A percentile compares a stretch with the other conserved stretches of the same genome.
phyloP scores from a whole-genome alignment of 441 rosid genomes.

The Cnidoscolus chayamansa region DNA sequence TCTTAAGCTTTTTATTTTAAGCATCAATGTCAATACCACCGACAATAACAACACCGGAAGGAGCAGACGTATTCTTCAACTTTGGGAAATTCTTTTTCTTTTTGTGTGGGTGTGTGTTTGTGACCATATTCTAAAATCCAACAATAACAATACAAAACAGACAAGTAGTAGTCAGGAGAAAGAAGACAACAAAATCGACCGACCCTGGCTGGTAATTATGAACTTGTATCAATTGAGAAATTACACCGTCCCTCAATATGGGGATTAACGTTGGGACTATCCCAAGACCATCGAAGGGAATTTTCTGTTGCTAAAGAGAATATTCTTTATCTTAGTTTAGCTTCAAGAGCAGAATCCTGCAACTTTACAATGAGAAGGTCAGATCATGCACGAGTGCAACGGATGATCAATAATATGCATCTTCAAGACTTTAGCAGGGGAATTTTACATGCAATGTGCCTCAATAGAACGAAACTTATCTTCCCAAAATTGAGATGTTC shows the following conservation, averaged over 20 bases:
- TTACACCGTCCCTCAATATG: neutral
- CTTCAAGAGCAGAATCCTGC: neutral
- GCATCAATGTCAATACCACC: neutral
- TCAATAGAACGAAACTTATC: neutral
- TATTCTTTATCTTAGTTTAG: neutral
- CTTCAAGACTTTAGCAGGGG: neutral
- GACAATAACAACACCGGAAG: neutral
- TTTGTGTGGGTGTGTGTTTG: neutral
- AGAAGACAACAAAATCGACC: neutral
- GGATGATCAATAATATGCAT: neutral
- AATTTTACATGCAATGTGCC: neutral
- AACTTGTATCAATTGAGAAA: neutral
- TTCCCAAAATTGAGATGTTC: neutral
- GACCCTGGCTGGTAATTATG: neutral
- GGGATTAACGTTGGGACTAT: neutral
- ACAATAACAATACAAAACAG: neutral
- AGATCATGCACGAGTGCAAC: neutral
- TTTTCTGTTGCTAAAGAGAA: no score
- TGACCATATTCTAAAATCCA: constrained; percentile 3
- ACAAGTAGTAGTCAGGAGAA: neutral
- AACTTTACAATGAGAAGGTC: neutral
- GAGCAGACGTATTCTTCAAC: neutral
- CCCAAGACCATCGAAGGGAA: neutral
- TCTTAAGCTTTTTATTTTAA: no score
- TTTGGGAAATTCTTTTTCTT: neutral